These are phyloP conservation scores for Linaria vulgaris DNA, from an alignment of 257 asterid species.

Conservation along the genomic window DNA sequence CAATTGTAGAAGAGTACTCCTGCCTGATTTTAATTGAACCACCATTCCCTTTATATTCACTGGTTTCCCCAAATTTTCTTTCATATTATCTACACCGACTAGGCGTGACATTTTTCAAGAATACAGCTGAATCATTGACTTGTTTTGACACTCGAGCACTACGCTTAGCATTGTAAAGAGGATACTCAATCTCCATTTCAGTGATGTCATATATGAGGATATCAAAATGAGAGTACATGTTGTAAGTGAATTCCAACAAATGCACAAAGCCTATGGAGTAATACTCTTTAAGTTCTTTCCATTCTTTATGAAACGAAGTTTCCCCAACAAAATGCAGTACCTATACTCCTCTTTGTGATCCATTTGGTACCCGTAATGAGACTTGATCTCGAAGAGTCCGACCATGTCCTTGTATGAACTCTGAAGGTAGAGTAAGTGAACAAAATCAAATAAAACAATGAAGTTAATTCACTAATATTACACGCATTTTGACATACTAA, in stretches of 20 bases:
- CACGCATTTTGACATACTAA: too few relatives aligned
- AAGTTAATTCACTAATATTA: too few relatives aligned
- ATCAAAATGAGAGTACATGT: neutral
- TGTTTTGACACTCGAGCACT: neutral
- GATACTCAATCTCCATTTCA: neutral
- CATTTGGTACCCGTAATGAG: neutral
- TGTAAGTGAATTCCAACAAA: neutral
- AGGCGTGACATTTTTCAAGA: conserved; percentile 17
- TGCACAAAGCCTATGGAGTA: neutral
- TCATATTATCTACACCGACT: too few relatives aligned
- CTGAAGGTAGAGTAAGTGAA: too few relatives aligned
- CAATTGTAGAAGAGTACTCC: too few relatives aligned
- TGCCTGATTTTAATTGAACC: too few relatives aligned
- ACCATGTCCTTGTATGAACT: neutral
- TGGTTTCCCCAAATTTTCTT: too few relatives aligned
- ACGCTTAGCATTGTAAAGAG: neutral
- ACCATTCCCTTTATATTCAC: too few relatives aligned
- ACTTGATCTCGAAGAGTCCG: neutral
- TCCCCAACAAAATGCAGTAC: neutral
- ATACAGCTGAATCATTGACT: neutral
- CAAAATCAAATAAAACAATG: too few relatives aligned
- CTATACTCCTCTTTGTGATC: neutral
- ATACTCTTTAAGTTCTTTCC: neutral
- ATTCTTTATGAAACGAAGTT: neutral
- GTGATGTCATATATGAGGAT: neutral